Conservation (phyloP, 176 grass and related monocot species). For the Rhynchospora pubera region DNA sequence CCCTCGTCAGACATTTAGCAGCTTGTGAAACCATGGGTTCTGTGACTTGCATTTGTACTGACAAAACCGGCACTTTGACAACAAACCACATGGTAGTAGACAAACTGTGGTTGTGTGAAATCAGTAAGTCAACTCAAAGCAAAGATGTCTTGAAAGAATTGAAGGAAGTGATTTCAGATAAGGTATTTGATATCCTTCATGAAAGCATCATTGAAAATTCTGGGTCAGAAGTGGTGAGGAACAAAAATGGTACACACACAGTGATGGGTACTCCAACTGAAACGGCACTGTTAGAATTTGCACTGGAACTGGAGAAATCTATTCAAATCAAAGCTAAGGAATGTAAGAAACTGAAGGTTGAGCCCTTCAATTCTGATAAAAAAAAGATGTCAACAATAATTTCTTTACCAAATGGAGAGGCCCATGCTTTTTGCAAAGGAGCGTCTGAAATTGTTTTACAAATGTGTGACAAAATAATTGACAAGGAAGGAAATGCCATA, state of each 20-base stretch:
- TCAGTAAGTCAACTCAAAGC: constrained; percentile 36
- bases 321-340: constrained; percentile 10
- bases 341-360: constrained; percentile 59
- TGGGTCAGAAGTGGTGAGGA: constrained; percentile 65
- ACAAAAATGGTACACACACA: constrained; percentile 50
- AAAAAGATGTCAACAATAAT: constrained; percentile 81
- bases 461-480: constrained; percentile 46
- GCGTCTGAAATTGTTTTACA: constrained; percentile 79
- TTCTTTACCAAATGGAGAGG: constrained; percentile 41
- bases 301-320: constrained; percentile 55
- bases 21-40: constrained; percentile 99
- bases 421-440: constrained; percentile 63
- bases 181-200: constrained; percentile 40
- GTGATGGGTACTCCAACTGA: constrained; percentile 91
- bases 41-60: constrained; percentile 90
- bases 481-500: constrained; percentile 38
- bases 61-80: constrained; percentile 92
- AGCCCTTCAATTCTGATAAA: constrained; percentile 94
- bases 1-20: constrained; percentile 86
- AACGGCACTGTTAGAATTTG: constrained; percentile 82
- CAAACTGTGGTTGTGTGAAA: constrained; percentile 65
- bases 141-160: constrained; percentile 41
- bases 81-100: constrained; percentile 98
- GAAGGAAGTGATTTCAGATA: constrained; percentile 37
- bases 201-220: constrained; percentile 82